A percentile compares a stretch with the other conserved stretches of the same genome.
phyloP scores from a whole-genome alignment of 192 early-diverging fungal species.

The Chytriomyces confervae region DNA sequence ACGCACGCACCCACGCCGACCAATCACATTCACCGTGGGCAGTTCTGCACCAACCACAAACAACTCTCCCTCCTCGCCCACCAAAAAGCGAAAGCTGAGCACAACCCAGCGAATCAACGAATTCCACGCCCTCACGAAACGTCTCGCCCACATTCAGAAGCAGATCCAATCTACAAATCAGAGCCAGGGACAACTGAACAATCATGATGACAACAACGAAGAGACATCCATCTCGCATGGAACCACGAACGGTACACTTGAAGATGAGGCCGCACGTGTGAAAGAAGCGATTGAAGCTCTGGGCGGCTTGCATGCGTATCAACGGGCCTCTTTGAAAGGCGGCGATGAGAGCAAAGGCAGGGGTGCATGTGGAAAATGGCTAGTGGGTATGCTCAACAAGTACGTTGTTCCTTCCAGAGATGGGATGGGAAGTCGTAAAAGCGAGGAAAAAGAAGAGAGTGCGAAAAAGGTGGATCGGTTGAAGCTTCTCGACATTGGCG shows the following conservation, averaged over 20 bases:
- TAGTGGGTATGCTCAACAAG: constrained; percentile 66
- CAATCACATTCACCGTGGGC: too few species aligned
- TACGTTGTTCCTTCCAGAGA: neutral
- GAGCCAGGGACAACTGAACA: neutral
- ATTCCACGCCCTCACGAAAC: constrained; percentile 83
- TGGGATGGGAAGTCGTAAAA: neutral
- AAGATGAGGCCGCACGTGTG: neutral
- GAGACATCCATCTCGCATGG: too few species aligned
- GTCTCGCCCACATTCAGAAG: constrained; percentile 55
- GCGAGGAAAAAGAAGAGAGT: neutral
- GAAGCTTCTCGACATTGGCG: constrained; percentile 83
- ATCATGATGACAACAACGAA: too few species aligned
- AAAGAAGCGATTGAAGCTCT: constrained; percentile 61
- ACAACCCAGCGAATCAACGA: constrained; percentile 65
- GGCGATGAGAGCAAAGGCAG: constrained; percentile 82
- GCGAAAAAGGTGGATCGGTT: constrained; percentile 39
- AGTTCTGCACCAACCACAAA: too few species aligned
- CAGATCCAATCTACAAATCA: constrained; percentile 2
- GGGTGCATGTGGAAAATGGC: constrained; percentile 79
- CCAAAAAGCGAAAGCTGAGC: constrained; percentile 75
- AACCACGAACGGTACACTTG: neutral
- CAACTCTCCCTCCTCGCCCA: constrained; percentile 37
- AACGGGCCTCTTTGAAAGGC: constrained; percentile 77
- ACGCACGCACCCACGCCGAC: too few species aligned
- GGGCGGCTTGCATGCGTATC: constrained; percentile 89